Base-by-base conservation (phyloP, 305 asterid species). In the Caryopteris hybrid region DNA sequence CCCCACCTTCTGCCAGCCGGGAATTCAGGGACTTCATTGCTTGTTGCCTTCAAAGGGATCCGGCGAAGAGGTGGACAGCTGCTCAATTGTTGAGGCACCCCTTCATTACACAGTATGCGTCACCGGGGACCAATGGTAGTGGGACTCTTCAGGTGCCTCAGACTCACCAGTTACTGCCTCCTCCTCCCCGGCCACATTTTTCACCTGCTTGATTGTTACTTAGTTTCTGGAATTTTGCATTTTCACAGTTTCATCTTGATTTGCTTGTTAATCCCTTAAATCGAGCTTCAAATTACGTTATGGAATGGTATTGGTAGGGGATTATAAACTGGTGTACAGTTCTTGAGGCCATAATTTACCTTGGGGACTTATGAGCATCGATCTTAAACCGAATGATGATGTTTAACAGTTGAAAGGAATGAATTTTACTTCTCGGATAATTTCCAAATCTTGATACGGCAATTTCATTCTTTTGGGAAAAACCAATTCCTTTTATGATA, bases 31-130 rank as follows among this genome's bases (percentile, higher is more conserved):
- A 84, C 54, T 93, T 93, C 72, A 91, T 87, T 41, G 83, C 83
- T 22, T 85, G 88, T 50, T 93, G 97, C 79, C 80, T 93, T 10
- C 95, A 83, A 77, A 85, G 89, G 76, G 94, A 93, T 18, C 99
- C 97, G 0, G 76, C 89, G 0, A 80, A 75, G 68, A 64, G 99
- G 65, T 93, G 92, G 96, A 69, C 89, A 5, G 92, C 95, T 0
- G 77, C 54, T 8, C 79, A 79, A 84, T 83, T 93, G 41, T 64
- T 93, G 82, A 80, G 70, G 56, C 99, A 93, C 60, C 95, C 97
- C 1, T 93, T 93, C 76, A 84, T 93, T 47, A 9, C 80, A 53
- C 89, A 79, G 78, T 69, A 85, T 61, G 72, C 75, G 59, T 75
- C 86, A 0, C 81, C 84, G 2, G 64, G 76, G 54, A 68, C 66